Evolutionary conservation across 345 rosid species (phyloP).

Genomic region (Bretschneidera sinensis): DNA sequence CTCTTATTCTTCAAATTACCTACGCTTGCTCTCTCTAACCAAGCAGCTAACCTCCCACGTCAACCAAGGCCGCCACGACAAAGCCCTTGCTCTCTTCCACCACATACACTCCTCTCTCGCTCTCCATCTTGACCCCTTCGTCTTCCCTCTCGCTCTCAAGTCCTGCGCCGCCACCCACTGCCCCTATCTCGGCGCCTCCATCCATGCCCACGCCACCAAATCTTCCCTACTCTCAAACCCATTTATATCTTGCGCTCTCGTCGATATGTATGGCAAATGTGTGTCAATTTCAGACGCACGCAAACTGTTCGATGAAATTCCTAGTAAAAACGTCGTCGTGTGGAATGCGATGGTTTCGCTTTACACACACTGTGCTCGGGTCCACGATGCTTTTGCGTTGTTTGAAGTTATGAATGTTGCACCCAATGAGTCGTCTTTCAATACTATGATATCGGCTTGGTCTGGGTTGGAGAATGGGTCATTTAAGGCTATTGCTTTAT

Average conservation of each 20-base stretch:
- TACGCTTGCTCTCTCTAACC: constrained; percentile 38
- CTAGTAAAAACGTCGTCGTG: constrained; percentile 42
- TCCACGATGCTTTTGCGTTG: constrained; percentile 34
- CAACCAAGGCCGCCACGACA: constrained; percentile 41
- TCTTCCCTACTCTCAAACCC: constrained; percentile 38
- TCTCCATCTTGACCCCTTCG: constrained; percentile 50
- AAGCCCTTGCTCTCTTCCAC: constrained; percentile 49
- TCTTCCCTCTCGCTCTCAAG: constrained; percentile 56
- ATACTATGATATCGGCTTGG: constrained; percentile 43
- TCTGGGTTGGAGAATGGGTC: constrained; percentile 40
- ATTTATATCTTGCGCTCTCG: constrained; percentile 44
- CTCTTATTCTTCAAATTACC: constrained; percentile 25
- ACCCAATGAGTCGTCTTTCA: constrained; percentile 50
- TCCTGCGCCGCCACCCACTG: constrained; percentile 49
- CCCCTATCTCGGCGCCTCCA: constrained; percentile 34
- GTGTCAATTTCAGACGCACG: constrained; percentile 38
- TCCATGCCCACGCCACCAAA: constrained; percentile 42
- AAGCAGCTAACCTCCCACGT: constrained; percentile 44
- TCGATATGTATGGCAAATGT: constrained; percentile 54
- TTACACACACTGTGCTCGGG: constrained; percentile 30
- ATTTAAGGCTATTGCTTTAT: constrained; percentile 39
- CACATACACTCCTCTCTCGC: constrained; percentile 40
- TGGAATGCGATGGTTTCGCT: constrained; percentile 58
- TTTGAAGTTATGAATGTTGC: constrained; percentile 39
- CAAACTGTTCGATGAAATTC: constrained; percentile 56